Percentiles rank a stretch among this genome's conserved stretches.
phyloP scores from a whole-genome alignment of 441 rosid genomes.

The Aleurites moluccanus region DNA sequence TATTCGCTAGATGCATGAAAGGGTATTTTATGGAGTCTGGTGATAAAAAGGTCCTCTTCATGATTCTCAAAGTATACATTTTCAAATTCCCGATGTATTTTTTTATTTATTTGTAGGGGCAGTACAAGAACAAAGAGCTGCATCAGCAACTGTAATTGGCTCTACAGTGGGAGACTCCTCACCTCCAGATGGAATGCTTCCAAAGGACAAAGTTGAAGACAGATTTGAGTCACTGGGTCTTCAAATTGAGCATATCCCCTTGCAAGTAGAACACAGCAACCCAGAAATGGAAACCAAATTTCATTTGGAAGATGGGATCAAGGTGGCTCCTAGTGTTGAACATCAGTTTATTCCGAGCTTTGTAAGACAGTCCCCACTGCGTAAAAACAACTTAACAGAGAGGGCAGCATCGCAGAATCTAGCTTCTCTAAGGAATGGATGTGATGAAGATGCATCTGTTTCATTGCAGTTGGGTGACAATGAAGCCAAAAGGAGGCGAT shows the following conservation, averaged over 20 bases:
- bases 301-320: slow-evolving; percentile 45
- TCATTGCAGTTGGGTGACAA: slow-evolving; percentile 74
- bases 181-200: slow-evolving; percentile 45
- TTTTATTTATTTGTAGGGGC: slow-evolving; percentile 46
- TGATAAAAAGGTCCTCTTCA: not conserved
- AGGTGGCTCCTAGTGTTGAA: slow-evolving; percentile 59
- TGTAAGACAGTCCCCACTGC: slow-evolving; percentile 48
- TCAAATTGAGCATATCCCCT: slow-evolving; percentile 64
- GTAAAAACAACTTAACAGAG: slow-evolving; percentile 36
- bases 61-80: not conserved
- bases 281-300: slow-evolving; percentile 41
- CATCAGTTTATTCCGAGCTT: slow-evolving; percentile 82
- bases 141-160: slow-evolving; percentile 64
- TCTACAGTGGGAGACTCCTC: slow-evolving; percentile 74
- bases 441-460: slow-evolving; percentile 59
- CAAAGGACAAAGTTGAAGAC: slow-evolving; percentile 51
- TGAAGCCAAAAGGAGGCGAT: slow-evolving; percentile 63
- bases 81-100: not conserved
- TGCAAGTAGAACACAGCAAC: slow-evolving; percentile 41
- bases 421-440: slow-evolving; percentile 48
- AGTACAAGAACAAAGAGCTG: slow-evolving; percentile 68
- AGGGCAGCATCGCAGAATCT: slow-evolving; percentile 49
- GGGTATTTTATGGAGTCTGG: not conserved
- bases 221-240: slow-evolving; percentile 63
- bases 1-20: not conserved